A percentile compares a stretch with the other conserved stretches of the same genome.
phyloP scores from a whole-genome alignment of 441 rosid species.

The Adansonia rubrostipa region DNA sequence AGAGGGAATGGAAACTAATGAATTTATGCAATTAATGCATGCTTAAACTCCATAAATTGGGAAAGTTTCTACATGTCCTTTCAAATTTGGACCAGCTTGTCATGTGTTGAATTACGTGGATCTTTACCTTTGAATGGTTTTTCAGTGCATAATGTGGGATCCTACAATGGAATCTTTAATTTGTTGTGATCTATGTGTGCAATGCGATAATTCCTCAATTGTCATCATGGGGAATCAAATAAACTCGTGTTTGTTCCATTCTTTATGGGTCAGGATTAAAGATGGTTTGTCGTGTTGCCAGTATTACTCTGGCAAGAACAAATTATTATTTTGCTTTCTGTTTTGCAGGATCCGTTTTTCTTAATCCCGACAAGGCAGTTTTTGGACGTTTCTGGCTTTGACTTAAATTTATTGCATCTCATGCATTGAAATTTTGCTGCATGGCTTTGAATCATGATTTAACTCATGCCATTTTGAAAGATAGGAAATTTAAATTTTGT shows the following conservation, averaged over 20 bases:
- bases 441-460: neutral
- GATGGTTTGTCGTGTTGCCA: conserved; percentile 15
- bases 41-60: conserved; percentile 5
- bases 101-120: neutral
- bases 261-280: neutral
- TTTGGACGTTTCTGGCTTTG: neutral
- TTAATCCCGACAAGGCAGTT: neutral
- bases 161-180: neutral
- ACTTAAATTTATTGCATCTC: neutral
- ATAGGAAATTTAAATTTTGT: neutral
- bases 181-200: conserved; percentile 20
- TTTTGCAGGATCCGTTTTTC: conserved; percentile 18
- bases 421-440: neutral
- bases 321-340: neutral
- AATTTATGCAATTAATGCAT: neutral
- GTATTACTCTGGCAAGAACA: neutral
- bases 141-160: conserved; percentile 1
- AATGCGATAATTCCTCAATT: neutral
- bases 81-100: conserved; percentile 5
- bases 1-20: neutral
- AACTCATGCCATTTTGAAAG: neutral
- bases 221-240: neutral
- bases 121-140: conserved; percentile 23
- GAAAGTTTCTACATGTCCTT: neutral
- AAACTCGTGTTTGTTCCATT: conserved; percentile 12